Percentiles rank a stretch among this genome's conserved stretches.
phyloP scores from a whole-genome alignment of 345 rosid species.

The Nephelium lappaceum region DNA sequence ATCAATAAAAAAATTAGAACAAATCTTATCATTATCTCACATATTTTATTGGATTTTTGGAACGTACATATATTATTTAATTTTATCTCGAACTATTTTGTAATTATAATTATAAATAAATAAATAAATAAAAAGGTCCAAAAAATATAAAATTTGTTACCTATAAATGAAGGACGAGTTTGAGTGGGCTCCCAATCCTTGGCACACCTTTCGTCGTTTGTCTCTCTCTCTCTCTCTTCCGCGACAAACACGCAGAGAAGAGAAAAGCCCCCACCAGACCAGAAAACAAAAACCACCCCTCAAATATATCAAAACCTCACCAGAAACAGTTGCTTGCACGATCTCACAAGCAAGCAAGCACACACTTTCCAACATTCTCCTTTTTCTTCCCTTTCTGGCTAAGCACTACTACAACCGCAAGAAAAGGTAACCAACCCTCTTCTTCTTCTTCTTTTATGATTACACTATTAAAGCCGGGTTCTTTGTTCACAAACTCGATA shows the following conservation, averaged over 20 bases:
- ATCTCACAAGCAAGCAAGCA: slow-evolving; percentile 12
- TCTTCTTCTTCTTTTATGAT: background rate
- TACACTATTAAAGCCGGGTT: background rate
- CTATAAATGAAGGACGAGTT: too few relatives aligned
- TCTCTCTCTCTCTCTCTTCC: background rate
- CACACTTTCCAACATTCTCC: background rate
- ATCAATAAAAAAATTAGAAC: too few relatives aligned
- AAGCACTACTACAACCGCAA: background rate
- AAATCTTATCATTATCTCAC: too few relatives aligned
- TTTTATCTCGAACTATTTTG: too few relatives aligned
- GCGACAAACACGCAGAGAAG: background rate
- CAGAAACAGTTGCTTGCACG: slow-evolving; percentile 20
- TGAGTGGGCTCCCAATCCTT: too few relatives aligned
- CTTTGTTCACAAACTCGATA: background rate
- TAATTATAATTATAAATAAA: too few relatives aligned
- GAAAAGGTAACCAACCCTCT: background rate
- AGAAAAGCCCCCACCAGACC: background rate
- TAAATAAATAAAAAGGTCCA: too few relatives aligned
- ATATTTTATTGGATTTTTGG: too few relatives aligned
- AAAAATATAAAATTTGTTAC: too few relatives aligned
- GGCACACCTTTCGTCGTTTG: too few relatives aligned
- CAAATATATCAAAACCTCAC: background rate
- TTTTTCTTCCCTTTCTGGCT: slow-evolving; percentile 15
- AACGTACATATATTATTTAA: too few relatives aligned
- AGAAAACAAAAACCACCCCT: background rate